phyloP scores from a whole-genome alignment of 805 yeast genomes.

The Schizosaccharomyces japonicus region DNA sequence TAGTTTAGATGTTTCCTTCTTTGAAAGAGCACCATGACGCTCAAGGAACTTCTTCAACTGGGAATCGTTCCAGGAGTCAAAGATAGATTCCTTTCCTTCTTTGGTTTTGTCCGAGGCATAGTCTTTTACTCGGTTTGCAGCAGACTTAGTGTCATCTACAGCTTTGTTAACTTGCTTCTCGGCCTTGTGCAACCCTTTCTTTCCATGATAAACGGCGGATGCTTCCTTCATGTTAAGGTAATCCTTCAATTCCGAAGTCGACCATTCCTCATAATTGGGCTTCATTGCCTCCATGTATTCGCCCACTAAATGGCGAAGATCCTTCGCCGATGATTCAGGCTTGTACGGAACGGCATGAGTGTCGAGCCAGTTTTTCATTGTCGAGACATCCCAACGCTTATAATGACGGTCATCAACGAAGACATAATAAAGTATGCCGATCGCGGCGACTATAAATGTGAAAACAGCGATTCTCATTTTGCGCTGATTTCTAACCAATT shows the following conservation, averaged over 20 bases:
- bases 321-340: not conserved
- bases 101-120: not conserved
- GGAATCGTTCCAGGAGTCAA: constrained; percentile 2
- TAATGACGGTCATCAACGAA: not conserved
- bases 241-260: not conserved
- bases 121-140: not conserved
- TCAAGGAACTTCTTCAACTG: not conserved
- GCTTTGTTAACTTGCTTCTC: not conserved
- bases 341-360: not conserved
- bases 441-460: not conserved
- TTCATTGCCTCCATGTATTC: not conserved
- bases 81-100: not conserved
- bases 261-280: not conserved
- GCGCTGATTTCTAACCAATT: no score
- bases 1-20: not conserved
- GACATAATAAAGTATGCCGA: not conserved
- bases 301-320: not conserved
- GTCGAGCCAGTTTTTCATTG: not conserved
- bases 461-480: no score
- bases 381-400: not conserved
- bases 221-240: not conserved
- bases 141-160: not conserved
- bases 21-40: not conserved
- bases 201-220: not conserved
- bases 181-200: not conserved